Base-by-base conservation (phyloP, 1,284 basidiomycete genomes). In the Porogramme epimiltina region DNA sequence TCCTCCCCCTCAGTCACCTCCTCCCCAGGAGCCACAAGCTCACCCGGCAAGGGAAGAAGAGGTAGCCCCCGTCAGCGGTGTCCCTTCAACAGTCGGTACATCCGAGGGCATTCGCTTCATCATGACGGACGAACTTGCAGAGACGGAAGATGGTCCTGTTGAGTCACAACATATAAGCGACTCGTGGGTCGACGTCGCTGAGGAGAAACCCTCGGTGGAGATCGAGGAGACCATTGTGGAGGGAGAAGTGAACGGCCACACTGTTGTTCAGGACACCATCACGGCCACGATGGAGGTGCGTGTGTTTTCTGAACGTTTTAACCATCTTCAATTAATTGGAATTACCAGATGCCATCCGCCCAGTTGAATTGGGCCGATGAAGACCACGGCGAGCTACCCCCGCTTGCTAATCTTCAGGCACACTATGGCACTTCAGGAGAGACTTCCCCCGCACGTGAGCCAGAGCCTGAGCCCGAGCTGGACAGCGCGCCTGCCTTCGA, bases 31-130 rank as follows among this genome's bases (percentile, higher is more conserved):
- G 10, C 38, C 42, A 9, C 54, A 55, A 6, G 40, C 45, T 3
- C 54, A 42, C 1, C 49, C 55, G 4, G 53, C 64, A 16, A 60
- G 65, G 8, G 60, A 67, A 36, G 66, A 62, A 37, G n/a, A 18
- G 5, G 34, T 37, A 6, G 13, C 34, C 16, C 54, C 58, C 18
- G 66, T 58, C 13, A 61, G 62, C 19, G 77, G 70, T 33, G 51
- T 77, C 24, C 71, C 76, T 34, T 66, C 69, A 34, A 61, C 69
- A 46, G 52, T 72, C 26, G 66, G 71, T 28, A 64, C 69, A 18
- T 73, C 83, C 0, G 76, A 75, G 47, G 79, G 80, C 67, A 85
- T 90, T 75, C 81, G 80, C 60, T 91, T 91, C 68, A 85, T 91
- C 72, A 82, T 88, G 68, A 85, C 78, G 49, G 90, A 88, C 63